Conservation (phyloP, 1,284 basidiomycete species). For the Rhizopogon parksii region DNA sequence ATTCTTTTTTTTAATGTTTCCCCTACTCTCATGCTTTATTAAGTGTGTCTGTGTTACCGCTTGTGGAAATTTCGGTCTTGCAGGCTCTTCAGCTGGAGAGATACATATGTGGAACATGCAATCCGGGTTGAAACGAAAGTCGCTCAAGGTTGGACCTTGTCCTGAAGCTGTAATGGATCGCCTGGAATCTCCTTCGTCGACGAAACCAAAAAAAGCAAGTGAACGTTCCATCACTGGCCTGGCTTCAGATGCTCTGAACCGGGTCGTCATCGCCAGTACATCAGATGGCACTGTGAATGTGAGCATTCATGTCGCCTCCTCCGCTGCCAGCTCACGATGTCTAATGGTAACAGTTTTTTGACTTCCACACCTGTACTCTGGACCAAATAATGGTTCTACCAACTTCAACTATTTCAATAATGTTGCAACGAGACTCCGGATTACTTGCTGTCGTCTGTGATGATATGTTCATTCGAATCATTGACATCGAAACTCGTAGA, state of each 20-base stretch:
- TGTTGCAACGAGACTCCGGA: slow-evolving; percentile 80
- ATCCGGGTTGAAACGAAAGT: slow-evolving; percentile 81
- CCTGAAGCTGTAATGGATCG: slow-evolving; percentile 46
- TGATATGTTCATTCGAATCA: slow-evolving; percentile 75
- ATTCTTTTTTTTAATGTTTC: background rate
- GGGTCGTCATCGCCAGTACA: slow-evolving; percentile 75
- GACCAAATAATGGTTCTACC: slow-evolving; percentile 64
- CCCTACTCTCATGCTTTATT: background rate
- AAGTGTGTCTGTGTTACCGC: slow-evolving; percentile 87
- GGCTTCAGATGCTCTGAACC: slow-evolving; percentile 83
- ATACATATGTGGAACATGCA: slow-evolving; percentile 96
- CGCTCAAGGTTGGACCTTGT: slow-evolving; percentile 61
- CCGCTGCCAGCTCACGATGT: slow-evolving; percentile 2
- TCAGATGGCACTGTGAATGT: slow-evolving; percentile 86
- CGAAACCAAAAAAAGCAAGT: slow-evolving; percentile 40
- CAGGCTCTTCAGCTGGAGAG: slow-evolving; percentile 71
- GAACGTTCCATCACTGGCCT: slow-evolving; percentile 75
- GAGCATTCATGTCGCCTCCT: slow-evolving; percentile 26
- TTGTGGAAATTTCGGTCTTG: slow-evolving; percentile 94
- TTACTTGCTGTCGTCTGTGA: slow-evolving; percentile 84
- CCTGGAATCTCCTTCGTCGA: slow-evolving; percentile 28
- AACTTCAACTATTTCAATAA: slow-evolving; percentile 64
- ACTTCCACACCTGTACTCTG: slow-evolving; percentile 82
- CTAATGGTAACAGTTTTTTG: slow-evolving; percentile 69
- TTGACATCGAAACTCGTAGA: slow-evolving; percentile 88